These are phyloP conservation scores for Knoxia roxburghii DNA, from an alignment of 257 asterid genomes.

Conservation along the genomic window DNA sequence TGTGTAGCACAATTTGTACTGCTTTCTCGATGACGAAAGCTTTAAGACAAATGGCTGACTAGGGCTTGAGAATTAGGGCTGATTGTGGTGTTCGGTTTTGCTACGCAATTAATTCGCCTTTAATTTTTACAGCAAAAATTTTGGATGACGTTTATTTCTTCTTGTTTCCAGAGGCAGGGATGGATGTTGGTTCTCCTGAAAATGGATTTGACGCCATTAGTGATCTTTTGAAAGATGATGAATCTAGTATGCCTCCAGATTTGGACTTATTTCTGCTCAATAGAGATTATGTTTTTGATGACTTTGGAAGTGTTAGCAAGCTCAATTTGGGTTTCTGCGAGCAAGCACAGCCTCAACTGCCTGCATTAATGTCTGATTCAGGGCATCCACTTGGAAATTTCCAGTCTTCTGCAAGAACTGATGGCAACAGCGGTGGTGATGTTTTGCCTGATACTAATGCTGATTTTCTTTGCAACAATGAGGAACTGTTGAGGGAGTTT, in stretches of 20 bases:
- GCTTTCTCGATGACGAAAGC: no score
- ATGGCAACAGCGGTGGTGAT: slow-evolving; percentile 5
- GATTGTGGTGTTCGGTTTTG: neutral
- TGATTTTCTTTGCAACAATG: neutral
- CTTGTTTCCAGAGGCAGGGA: slow-evolving; percentile 9
- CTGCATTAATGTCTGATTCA: slow-evolving; percentile 11
- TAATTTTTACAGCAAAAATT: neutral
- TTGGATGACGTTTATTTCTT: neutral
- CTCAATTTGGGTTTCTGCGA: slow-evolving; percentile 7
- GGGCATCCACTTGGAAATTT: slow-evolving; percentile 10
- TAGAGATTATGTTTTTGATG: slow-evolving; percentile 18
- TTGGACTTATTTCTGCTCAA: slow-evolving; percentile 12
- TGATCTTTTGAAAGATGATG: slow-evolving; percentile 23
- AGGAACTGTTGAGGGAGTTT: no score
- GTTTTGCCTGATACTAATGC: slow-evolving; percentile 11
- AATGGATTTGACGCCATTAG: slow-evolving; percentile 23
- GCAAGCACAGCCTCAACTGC: slow-evolving; percentile 14
- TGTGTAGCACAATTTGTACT: no score
- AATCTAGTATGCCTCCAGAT: slow-evolving; percentile 19
- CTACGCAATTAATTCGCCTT: no score
- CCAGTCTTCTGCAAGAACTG: slow-evolving; percentile 7
- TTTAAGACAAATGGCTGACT: no score
- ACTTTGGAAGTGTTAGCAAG: slow-evolving; percentile 11
- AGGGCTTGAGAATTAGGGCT: no score
- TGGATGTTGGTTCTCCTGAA: slow-evolving; percentile 24